Evolutionary conservation across 441 rosid species (phyloP).

Genomic region (Flueggea neowawraea): DNA sequence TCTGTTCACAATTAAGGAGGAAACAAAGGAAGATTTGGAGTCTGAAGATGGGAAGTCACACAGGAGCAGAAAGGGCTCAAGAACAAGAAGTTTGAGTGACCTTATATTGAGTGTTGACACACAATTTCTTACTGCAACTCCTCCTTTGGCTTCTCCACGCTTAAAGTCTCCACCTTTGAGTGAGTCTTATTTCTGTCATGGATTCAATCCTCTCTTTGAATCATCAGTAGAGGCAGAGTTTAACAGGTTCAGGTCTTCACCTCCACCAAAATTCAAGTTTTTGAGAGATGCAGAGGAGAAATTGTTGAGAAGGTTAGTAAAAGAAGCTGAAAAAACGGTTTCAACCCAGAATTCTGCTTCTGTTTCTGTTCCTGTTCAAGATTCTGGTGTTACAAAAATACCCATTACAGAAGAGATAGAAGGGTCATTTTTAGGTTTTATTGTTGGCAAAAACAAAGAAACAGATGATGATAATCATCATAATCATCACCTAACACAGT

Average conservation of each 20-base stretch:
- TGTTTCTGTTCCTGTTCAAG: slow-evolving; percentile 24
- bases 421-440: slow-evolving; percentile 63
- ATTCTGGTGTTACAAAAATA: neutral
- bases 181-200: slow-evolving; percentile 28
- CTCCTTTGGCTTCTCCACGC: slow-evolving; percentile 72
- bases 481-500: slow-evolving; percentile 34
- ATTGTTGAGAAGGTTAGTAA: slow-evolving; percentile 44
- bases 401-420: slow-evolving; percentile 16
- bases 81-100: slow-evolving; percentile 78
- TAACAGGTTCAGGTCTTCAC: slow-evolving; percentile 52
- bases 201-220: slow-evolving; percentile 90
- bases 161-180: slow-evolving; percentile 19
- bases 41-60: slow-evolving; percentile 82
- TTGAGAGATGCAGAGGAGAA: slow-evolving; percentile 93
- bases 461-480: slow-evolving; percentile 31
- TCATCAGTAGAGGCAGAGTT: slow-evolving; percentile 52
- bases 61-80: slow-evolving; percentile 57
- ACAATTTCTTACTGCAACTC: slow-evolving; percentile 40
- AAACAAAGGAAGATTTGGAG: slow-evolving; percentile 89
- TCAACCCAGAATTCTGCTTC: slow-evolving; percentile 7
- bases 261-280: slow-evolving; percentile 94
- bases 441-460: slow-evolving; percentile 38
- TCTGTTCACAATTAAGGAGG: slow-evolving; percentile 92
- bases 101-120: slow-evolving; percentile 36
- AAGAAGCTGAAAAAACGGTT: slow-evolving; percentile 48